Conservation (phyloP, 371 early-diverging fungal species). For the Ordospora colligata region DNA sequence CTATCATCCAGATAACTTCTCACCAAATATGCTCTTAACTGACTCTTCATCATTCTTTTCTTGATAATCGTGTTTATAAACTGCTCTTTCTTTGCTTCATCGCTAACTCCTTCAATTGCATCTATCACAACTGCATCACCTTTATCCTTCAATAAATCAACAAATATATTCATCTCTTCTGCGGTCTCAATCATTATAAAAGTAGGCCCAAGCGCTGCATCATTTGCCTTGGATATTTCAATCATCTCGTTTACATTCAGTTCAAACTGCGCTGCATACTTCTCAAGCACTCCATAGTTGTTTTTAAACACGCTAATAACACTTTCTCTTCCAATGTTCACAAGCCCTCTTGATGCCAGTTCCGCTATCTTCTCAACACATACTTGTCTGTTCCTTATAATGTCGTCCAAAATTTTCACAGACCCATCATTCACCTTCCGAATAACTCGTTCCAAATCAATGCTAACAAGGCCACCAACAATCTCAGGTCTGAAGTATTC, state of each 20-base stretch:
- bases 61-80: background rate
- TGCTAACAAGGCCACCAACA: background rate
- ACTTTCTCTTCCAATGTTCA: background rate
- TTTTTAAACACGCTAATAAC: background rate
- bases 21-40: conserved; percentile 6
- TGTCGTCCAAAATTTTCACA: conserved; percentile 4
- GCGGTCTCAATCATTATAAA: background rate
- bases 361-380: conserved; percentile 11
- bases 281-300: background rate
- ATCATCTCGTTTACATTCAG: conserved; percentile 14
- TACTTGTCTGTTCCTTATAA: background rate
- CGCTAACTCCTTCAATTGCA: background rate
- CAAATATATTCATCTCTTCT: background rate
- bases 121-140: conserved; percentile 5
- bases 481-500: conserved; percentile 15
- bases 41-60: conserved; percentile 7
- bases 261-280: background rate
- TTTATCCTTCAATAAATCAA: background rate
- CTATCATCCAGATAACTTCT: background rate
- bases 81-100: background rate
- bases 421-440: conserved; percentile 8
- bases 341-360: background rate
- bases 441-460: background rate
- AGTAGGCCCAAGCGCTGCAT: background rate
- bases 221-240: background rate